Base-by-base conservation (phyloP, 805 yeast genomes). In the Saturnispora sekii region DNA sequence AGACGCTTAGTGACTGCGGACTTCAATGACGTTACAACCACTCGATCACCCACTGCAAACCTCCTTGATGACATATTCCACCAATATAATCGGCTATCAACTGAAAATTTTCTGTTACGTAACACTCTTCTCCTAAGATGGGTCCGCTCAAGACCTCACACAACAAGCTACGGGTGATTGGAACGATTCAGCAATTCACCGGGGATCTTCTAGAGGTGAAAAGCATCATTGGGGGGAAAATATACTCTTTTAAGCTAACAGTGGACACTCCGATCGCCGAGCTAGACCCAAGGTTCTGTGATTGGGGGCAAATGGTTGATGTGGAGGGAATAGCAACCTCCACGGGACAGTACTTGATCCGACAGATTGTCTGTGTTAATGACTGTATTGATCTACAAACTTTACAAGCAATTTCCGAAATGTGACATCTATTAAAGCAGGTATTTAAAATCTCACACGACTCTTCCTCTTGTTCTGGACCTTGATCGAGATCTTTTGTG, bases 401-500 rank as follows among this genome's bases (percentile, higher is more conserved):
- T 21, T 21, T 21, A 21, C 40, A 12, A 26, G 30, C 28, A 10
- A n/a, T 21, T 37, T n/a, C 10, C 12, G n/a, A 33, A 30, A 15
- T 31, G 36, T 16, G 18, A 10, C 18, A 36, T 36, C 18, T 30
- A 33, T n/a, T 17, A 32, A 26, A 30, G 15, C 10, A 9, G 35
- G 11, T 9, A 29, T 53, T 67, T 71, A 69, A 59, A 73, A 67
- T 63, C 62, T 69, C 59, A 70, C 69, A 56, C 68, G 56, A 40
- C 58, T 53, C 52, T 55, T 58, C 53, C 69, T 73, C 70, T 76
- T 77, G 69, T 81, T 81, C 29, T 37, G 42, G n/a, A 43, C 14
- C 75, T 74, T 82, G 65, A 79, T 72, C 58, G 74, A 57, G 18
- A 81, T 75, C 71, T 73, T 74, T 59, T 71, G 59, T 17, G 74